These are phyloP conservation scores for Daldinia loculata DNA, from an alignment of 495 filamentous ascomycete genomes.

Conservation along the genomic window DNA sequence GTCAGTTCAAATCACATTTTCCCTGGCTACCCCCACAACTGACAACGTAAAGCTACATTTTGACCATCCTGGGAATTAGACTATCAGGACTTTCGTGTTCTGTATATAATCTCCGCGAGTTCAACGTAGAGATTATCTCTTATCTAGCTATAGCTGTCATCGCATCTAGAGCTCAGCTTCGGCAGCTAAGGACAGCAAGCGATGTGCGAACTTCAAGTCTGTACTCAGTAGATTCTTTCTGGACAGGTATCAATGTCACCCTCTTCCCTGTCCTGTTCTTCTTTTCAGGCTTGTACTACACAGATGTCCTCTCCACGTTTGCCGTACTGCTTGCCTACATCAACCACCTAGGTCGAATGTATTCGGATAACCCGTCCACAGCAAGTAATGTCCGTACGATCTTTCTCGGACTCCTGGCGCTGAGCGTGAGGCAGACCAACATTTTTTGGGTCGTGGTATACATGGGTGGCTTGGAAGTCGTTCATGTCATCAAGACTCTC, in stretches of 20 bases:
- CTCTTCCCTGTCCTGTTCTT: conserved; percentile 94
- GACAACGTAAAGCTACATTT: conserved; percentile 58
- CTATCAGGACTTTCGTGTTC: conserved; percentile 52
- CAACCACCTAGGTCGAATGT: conserved; percentile 62
- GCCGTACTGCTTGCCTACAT: conserved; percentile 72
- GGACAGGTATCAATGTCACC: conserved; percentile 80
- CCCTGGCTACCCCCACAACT: not conserved
- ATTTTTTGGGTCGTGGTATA: conserved; percentile 94
- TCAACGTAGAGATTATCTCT: conserved; percentile 60
- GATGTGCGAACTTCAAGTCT: not conserved
- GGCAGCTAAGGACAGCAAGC: not conserved
- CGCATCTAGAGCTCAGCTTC: conserved; percentile 27
- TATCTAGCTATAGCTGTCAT: conserved; percentile 26
- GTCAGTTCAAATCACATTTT: conserved; percentile 55
- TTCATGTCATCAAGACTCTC: conserved; percentile 58
- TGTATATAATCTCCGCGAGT: conserved; percentile 56
- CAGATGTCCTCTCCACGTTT: conserved; percentile 78
- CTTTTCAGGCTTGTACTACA: conserved; percentile 94
- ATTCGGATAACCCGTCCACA: conserved; percentile 34
- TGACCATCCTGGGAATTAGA: conserved; percentile 57
- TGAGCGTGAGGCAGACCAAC: conserved; percentile 91
- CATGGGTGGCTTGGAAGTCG: conserved; percentile 76
- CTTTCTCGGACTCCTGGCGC: conserved; percentile 65
- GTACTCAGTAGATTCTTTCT: conserved; percentile 50
- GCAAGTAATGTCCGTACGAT: conserved; percentile 55